These are phyloP conservation scores for Hygrophorus russula DNA, from an alignment of 768 basidiomycete genomes.

Conservation along the genomic window DNA sequence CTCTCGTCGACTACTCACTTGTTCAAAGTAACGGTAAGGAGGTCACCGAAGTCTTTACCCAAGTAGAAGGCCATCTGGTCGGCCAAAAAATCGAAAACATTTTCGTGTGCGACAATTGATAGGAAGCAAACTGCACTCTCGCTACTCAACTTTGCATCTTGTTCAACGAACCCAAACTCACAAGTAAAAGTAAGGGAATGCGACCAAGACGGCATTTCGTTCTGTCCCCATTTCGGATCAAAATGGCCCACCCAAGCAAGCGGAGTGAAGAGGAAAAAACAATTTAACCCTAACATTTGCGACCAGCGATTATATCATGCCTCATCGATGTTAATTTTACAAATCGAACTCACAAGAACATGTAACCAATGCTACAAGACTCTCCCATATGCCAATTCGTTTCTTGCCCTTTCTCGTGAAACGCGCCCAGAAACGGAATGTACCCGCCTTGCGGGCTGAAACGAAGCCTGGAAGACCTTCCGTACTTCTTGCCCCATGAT, in stretches of 20 bases:
- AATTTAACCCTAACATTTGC: slow-evolving; percentile 37
- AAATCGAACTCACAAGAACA: slow-evolving; percentile 38
- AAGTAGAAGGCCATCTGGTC: slow-evolving; percentile 45
- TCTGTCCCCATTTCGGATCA: slow-evolving; percentile 11
- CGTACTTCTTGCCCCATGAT: too few relatives aligned
- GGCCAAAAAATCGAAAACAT: slow-evolving; percentile 55
- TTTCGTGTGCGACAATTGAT: slow-evolving; percentile 54
- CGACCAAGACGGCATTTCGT: slow-evolving; percentile 11
- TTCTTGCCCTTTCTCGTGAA: slow-evolving; percentile 35
- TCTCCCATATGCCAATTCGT: slow-evolving; percentile 30
- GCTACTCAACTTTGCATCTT: background rate
- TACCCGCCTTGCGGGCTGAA: background rate
- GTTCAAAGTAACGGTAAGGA: slow-evolving; percentile 53
- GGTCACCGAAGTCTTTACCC: slow-evolving; percentile 54
- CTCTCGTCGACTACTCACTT: slow-evolving; percentile 31
- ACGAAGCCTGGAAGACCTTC: too few relatives aligned
- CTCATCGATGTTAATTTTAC: slow-evolving; percentile 1
- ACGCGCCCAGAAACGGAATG: slow-evolving; percentile 25
- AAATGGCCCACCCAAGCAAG: slow-evolving; percentile 54
- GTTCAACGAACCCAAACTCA: slow-evolving; percentile 17
- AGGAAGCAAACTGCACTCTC: slow-evolving; percentile 44
- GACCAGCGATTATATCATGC: background rate
- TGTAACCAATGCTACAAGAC: slow-evolving; percentile 31
- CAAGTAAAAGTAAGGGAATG: slow-evolving; percentile 31
- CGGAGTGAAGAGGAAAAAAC: slow-evolving; percentile 46